phyloP scores from a whole-genome alignment of 2,329 filamentous ascomycete genomes.

The Exophiala sp. region DNA sequence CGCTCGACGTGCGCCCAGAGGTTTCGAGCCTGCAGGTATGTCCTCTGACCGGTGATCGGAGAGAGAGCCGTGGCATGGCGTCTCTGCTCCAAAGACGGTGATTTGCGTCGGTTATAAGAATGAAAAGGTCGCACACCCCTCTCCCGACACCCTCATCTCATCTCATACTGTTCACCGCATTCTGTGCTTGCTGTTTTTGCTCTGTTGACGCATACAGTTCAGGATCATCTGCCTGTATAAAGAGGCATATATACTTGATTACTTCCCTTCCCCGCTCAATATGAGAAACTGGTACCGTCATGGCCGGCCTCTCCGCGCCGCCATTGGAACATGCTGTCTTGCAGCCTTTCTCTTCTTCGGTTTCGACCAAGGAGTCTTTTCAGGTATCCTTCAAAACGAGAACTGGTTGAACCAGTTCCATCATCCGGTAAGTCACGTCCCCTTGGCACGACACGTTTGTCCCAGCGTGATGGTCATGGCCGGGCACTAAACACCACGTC shows the following conservation, averaged over 20 bases:
- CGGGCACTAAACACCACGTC: background rate
- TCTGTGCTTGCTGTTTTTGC: too few relatives aligned
- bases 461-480: background rate
- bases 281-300: background rate
- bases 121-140: too few relatives aligned
- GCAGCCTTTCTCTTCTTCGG: conserved; percentile 29
- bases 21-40: background rate
- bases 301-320: background rate
- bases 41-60: too few relatives aligned
- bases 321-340: conserved; percentile 29
- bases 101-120: too few relatives aligned
- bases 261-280: background rate
- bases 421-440: conserved; percentile 9
- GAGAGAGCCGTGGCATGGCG: too few relatives aligned
- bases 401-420: conserved; percentile 30
- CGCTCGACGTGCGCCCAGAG: background rate
- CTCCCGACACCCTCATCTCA: too few relatives aligned
- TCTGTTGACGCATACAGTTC: too few relatives aligned
- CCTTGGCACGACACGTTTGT: background rate
- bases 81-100: too few relatives aligned
- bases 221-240: too few relatives aligned
- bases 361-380: conserved; percentile 41
- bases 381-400: conserved; percentile 32
- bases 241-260: too few relatives aligned
- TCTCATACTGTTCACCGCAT: too few relatives aligned